Evolutionary conservation across 2,329 filamentous ascomycete species (phyloP).

Genomic region (Fusarium phyllophilum): DNA sequence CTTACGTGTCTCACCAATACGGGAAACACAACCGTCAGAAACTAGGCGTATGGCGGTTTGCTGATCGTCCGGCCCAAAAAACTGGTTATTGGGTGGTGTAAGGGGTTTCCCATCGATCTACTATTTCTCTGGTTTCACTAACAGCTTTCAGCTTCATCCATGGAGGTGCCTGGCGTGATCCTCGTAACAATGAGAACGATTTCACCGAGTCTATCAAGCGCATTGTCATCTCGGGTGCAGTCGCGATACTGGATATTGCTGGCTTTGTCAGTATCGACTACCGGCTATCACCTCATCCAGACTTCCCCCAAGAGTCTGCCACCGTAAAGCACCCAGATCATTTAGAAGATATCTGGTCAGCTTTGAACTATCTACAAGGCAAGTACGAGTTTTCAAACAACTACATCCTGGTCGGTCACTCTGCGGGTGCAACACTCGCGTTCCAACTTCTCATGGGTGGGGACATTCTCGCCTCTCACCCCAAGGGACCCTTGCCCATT

Average conservation of each 20-base stretch:
- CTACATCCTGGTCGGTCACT: slow-evolving; percentile 71
- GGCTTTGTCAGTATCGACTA: slow-evolving; percentile 74
- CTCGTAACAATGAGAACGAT: slow-evolving; percentile 57
- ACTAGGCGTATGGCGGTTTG: slow-evolving; percentile 57
- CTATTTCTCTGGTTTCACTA: slow-evolving; percentile 7
- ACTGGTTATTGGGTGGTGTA: slow-evolving; percentile 53
- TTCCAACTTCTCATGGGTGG: slow-evolving; percentile 67
- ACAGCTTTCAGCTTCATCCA: slow-evolving; percentile 61
- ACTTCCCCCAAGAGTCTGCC: slow-evolving; percentile 51
- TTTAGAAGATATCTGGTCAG: slow-evolving; percentile 65
- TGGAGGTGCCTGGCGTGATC: slow-evolving; percentile 72
- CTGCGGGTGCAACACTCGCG: slow-evolving; percentile 70
- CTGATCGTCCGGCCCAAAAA: slow-evolving; percentile 25
- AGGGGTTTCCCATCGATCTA: slow-evolving; percentile 26
- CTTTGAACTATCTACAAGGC: slow-evolving; percentile 59
- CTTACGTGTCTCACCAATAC: slow-evolving; percentile 50
- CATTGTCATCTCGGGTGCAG: slow-evolving; percentile 49
- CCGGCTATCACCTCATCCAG: slow-evolving; percentile 65
- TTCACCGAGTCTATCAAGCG: slow-evolving; percentile 58
- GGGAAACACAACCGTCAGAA: slow-evolving; percentile 56
- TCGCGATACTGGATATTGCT: slow-evolving; percentile 55
- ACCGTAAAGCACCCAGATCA: slow-evolving; percentile 68
- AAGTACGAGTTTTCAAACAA: slow-evolving; percentile 57
- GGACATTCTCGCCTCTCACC: slow-evolving; percentile 40
- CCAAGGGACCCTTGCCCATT: slow-evolving; percentile 53